Base-by-base conservation (phyloP, 73 alveolate species). In the Paramecium octaurelia region DNA sequence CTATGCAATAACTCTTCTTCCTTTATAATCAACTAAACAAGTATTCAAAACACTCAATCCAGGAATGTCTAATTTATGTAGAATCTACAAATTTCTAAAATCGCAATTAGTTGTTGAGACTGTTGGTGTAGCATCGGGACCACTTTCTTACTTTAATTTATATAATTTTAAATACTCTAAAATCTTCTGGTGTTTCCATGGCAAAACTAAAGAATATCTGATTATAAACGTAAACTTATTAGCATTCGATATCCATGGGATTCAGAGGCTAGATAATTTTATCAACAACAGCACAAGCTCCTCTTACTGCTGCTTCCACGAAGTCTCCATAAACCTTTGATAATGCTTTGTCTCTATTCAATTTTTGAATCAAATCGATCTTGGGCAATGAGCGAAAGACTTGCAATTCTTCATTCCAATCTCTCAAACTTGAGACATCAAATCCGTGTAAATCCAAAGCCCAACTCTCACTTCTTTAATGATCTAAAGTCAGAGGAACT, bases 391-490 rank as follows among this genome's bases (percentile, higher is more conserved):
- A 96, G 31, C 96, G 88, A 54, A 95, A 95, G 31, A 97, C 97
- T 85, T 97, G 86, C 87, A 96, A 95, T 68, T 97, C 99, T 96
- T 97, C 99, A 88, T 97, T 97, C 98, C 99, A 97, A 92, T 97
- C 99, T 87, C 99, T 86, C 14, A 93, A 60, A 20, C 97, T 97
- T 18, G 86, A 88, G 1, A 95, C 96, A 59, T 97, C 99, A 18
- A 93, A 86, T 23, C 98, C 99, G 42, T 75, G 94, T 43, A 95
- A 86, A 86, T 73, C 93, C 27, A 85, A 69, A 23, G 76, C 88
- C 57, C 92, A 75, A 42, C 76, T 87, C 50, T 94, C 96, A 23
- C 92, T 92, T 60, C 92, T 85, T 54, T 80, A 20, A 46, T 23
- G 48, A 48, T 80, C 91, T 46, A 23, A 27, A 43, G 43, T 80